Conservation (phyloP, 2,329 filamentous ascomycete species). For the Bipolaris sorokiniana region DNA sequence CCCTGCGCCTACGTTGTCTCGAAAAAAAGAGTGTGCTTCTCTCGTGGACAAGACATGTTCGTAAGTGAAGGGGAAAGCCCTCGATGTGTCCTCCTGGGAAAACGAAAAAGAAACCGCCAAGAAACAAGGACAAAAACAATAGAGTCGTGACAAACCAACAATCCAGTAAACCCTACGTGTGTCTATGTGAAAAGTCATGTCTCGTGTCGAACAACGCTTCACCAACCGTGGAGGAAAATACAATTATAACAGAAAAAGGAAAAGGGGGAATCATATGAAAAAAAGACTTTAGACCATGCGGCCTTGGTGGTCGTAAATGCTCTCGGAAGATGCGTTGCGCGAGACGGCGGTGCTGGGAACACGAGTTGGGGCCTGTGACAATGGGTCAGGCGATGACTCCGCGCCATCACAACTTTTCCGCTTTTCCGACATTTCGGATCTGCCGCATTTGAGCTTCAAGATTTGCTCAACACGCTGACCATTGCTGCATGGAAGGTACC, state of each 20-base stretch:
- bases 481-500: slow-evolving; percentile 40
- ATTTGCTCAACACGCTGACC: slow-evolving; percentile 31
- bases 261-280: not conserved
- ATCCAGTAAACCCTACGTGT: not conserved
- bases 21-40: slow-evolving; percentile 1
- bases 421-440: slow-evolving; percentile 16
- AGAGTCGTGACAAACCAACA: not conserved
- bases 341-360: slow-evolving; percentile 27
- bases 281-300: slow-evolving; percentile 19
- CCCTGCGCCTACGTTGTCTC: slow-evolving; percentile 36
- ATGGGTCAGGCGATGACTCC: slow-evolving; percentile 6
- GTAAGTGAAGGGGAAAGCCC: slow-evolving; percentile 3
- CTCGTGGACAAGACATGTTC: slow-evolving; percentile 16
- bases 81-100: slow-evolving; percentile 3
- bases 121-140: not conserved
- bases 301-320: slow-evolving; percentile 10
- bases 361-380: slow-evolving; percentile 33
- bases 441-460: slow-evolving; percentile 20
- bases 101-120: not conserved
- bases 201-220: slow-evolving; percentile 1
- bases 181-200: slow-evolving; percentile 1
- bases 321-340: slow-evolving; percentile 23
- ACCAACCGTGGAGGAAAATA: not conserved
- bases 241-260: not conserved
- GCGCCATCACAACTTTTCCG: slow-evolving; percentile 17